These are phyloP conservation scores for Casuarina glauca DNA, from an alignment of 306 rosid species.

Conservation along the genomic window DNA sequence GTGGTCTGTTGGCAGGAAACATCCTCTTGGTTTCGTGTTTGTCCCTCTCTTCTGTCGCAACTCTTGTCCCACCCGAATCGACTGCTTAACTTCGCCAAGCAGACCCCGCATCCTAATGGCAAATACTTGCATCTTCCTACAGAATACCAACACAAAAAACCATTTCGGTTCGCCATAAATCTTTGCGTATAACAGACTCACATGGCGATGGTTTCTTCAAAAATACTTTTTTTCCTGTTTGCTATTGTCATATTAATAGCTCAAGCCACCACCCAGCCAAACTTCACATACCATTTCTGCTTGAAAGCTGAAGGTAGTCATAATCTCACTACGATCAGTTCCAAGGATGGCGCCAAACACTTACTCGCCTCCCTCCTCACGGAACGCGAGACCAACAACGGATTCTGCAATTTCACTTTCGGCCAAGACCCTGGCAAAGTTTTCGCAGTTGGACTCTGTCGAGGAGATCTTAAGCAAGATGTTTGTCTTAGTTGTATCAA, in stretches of 20 bases:
- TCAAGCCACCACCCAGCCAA: not conserved
- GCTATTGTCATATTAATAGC: too few relatives aligned
- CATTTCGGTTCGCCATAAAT: slow-evolving; percentile 7
- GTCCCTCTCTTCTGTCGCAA: too few relatives aligned
- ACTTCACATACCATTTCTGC: not conserved
- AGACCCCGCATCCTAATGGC: too few relatives aligned
- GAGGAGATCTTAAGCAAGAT: slow-evolving; percentile 23
- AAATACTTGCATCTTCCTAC: too few relatives aligned
- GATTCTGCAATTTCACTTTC: slow-evolving; percentile 16
- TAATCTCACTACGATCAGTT: slow-evolving; percentile 24
- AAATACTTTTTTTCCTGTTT: not conserved
- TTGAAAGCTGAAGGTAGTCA: slow-evolving; percentile 12
- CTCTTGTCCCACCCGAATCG: too few relatives aligned
- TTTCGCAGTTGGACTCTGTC: slow-evolving; percentile 25
- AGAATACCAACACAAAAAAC: too few relatives aligned
- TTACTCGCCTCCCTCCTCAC: slow-evolving; percentile 25
- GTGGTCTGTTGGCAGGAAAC: too few relatives aligned
- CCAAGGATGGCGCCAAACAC: slow-evolving; percentile 19
- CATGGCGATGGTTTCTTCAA: slow-evolving; percentile 9
- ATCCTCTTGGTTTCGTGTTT: too few relatives aligned
- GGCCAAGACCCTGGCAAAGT: slow-evolving; percentile 21
- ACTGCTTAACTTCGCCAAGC: too few relatives aligned
- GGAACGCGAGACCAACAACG: not conserved
- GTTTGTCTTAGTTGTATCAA: slow-evolving; percentile 27
- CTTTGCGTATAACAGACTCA: not conserved